Evolutionary conservation across 805 yeast genomes (phyloP).

Genomic region (Yamadazyma paraphyllophila): DNA sequence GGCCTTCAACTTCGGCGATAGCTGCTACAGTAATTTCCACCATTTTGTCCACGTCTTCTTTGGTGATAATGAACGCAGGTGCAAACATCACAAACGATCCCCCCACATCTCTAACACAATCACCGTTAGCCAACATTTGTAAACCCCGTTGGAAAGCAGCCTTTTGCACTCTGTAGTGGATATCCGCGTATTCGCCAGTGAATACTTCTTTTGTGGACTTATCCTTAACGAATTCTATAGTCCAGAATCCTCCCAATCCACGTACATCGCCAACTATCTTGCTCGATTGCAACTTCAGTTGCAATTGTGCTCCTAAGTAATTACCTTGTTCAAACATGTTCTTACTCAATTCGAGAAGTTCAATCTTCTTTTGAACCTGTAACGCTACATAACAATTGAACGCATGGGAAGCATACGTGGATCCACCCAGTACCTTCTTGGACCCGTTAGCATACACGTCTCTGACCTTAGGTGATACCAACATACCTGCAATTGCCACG

Average conservation of each 20-base stretch:
- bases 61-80: constrained; percentile 42
- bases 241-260: constrained; percentile 62
- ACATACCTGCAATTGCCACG: constrained; percentile 31
- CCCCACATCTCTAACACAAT: constrained; percentile 23
- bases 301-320: constrained; percentile 38
- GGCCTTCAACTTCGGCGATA: constrained; percentile 35
- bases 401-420: constrained; percentile 25
- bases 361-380: constrained; percentile 28
- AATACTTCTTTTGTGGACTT: constrained; percentile 51
- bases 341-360: constrained; percentile 29
- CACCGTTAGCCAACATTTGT: constrained; percentile 46
- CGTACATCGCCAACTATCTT: constrained; percentile 54
- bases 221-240: constrained; percentile 56
- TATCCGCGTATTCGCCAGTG: constrained; percentile 26
- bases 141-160: constrained; percentile 45
- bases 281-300: constrained; percentile 11
- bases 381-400: constrained; percentile 30
- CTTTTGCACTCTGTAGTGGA: constrained; percentile 36
- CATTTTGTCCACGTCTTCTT: constrained; percentile 35
- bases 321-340: constrained; percentile 45
- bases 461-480: constrained; percentile 26
- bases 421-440: constrained; percentile 22
- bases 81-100: constrained; percentile 50
- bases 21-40: constrained; percentile 38
- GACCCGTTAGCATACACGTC: constrained; percentile 20